A percentile compares a stretch with the other conserved stretches of the same genome.
Evolutionary conservation across 768 basidiomycete species (phyloP).

Genomic region (Cystobasidium ongulense): DNA sequence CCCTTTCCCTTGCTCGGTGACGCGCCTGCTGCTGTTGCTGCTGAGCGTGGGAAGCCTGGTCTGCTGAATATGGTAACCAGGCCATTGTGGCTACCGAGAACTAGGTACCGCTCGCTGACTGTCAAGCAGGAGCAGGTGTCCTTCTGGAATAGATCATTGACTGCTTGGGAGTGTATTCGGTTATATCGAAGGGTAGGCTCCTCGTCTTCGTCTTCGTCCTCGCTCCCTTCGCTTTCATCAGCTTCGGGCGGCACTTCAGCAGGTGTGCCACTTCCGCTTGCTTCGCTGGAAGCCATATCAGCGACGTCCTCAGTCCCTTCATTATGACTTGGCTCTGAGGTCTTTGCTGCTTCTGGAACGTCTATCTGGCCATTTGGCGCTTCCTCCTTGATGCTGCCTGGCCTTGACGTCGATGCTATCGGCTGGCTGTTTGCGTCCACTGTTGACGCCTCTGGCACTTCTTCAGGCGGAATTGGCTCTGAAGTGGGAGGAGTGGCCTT

Average conservation of each 20-base stretch:
- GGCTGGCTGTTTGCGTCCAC: background rate
- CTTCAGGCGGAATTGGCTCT: background rate
- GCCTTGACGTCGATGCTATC: background rate
- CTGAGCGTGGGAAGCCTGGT: background rate
- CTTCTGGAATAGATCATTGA: constrained; percentile 12
- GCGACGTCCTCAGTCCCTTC: background rate
- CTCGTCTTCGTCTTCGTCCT: constrained; percentile 33
- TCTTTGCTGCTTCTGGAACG: background rate
- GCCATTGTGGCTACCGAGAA: constrained; percentile 22
- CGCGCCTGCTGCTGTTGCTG: background rate
- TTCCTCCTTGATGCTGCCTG: background rate
- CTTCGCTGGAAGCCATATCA: background rate
- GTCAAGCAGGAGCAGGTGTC: constrained; percentile 34
- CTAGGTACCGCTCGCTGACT: constrained; percentile 9
- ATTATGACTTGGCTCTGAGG: background rate
- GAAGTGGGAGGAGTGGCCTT: background rate
- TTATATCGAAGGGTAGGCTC: constrained; percentile 32
- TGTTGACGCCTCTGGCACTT: background rate
- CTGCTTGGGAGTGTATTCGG: background rate
- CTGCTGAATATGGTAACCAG: constrained; percentile 21
- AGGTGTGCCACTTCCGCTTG: background rate
- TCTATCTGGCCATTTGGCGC: background rate
- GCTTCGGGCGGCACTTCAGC: background rate
- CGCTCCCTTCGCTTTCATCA: background rate
- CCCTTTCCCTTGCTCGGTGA: constrained; percentile 6